Evolutionary conservation across 2,329 filamentous ascomycete genomes (phyloP).

Genomic region (Fusarium palustre): DNA sequence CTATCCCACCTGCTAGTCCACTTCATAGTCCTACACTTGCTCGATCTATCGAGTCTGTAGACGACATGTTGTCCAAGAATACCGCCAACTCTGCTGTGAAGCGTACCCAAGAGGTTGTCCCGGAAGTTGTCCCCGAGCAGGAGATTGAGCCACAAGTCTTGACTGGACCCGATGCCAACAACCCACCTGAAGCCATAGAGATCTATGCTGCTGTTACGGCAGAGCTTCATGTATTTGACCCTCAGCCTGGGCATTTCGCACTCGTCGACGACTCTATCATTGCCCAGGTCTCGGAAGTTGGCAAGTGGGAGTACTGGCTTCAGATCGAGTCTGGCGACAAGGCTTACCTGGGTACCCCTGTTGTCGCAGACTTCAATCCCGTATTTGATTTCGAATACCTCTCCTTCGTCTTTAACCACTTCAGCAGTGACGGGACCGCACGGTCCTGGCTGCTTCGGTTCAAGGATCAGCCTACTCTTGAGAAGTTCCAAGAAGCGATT

Average conservation of each 20-base stretch:
- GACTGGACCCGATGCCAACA: conserved; percentile 39
- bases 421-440: conserved; percentile 85
- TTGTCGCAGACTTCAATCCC: conserved; percentile 92
- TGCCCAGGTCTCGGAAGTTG: conserved; percentile 85
- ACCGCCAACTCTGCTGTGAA: conserved; percentile 62
- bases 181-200: conserved; percentile 75
- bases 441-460: conserved; percentile 97
- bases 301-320: conserved; percentile 95
- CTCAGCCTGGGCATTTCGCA: conserved; percentile 85
- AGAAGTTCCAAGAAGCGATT: conserved; percentile 90
- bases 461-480: conserved; percentile 81
- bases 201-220: conserved; percentile 80
- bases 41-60: conserved; percentile 67
- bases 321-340: conserved; percentile 81
- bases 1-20: conserved; percentile 73
- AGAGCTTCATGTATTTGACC: conserved; percentile 95
- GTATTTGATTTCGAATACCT: conserved; percentile 99
- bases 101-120: conserved; percentile 52
- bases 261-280: conserved; percentile 80
- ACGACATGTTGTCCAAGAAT: conserved; percentile 66
- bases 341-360: conserved; percentile 87
- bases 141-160: conserved; percentile 47
- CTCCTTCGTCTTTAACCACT: conserved; percentile 99
- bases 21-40: conserved; percentile 68
- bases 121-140: conserved; percentile 47